A percentile compares a stretch with the other conserved stretches of the same genome.
These are phyloP conservation scores for Casaregolazyma suthepensis DNA, from an alignment of 1,139 yeast species.

Conservation along the genomic window DNA sequence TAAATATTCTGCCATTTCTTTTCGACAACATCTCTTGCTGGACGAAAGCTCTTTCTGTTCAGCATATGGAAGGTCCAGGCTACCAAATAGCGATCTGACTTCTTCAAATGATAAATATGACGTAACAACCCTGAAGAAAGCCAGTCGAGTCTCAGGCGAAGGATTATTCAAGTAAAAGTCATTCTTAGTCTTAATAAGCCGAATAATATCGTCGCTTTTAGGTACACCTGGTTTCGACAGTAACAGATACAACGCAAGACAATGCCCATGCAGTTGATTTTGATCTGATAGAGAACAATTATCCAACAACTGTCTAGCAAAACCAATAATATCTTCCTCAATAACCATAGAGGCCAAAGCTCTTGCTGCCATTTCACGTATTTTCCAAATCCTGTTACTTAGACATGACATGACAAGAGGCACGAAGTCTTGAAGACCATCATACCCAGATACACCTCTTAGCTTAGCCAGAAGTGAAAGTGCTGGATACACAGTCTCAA, in stretches of 20 bases:
- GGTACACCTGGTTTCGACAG: neutral
- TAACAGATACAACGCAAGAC: constrained; percentile 39
- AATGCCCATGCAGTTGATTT: constrained; percentile 53
- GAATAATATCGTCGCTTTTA: neutral
- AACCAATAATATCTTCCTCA: constrained; percentile 27
- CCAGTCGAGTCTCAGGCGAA: constrained; percentile 34
- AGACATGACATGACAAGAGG: constrained; percentile 44
- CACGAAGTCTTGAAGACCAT: constrained; percentile 46
- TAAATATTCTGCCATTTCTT: constrained; percentile 31
- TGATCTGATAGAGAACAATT: constrained; percentile 25
- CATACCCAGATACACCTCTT: constrained; percentile 51
- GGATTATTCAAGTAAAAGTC: constrained; percentile 28
- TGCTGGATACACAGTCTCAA: constrained; percentile 67
- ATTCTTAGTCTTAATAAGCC: neutral
- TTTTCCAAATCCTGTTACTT: constrained; percentile 60
- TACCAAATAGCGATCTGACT: constrained; percentile 1
- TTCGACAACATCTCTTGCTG: constrained; percentile 28
- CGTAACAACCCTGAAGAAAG: constrained; percentile 33
- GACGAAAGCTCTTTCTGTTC: constrained; percentile 7
- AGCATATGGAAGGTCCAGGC: neutral
- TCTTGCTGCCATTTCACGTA: constrained; percentile 79
- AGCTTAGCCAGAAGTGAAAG: constrained; percentile 65
- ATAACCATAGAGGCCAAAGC: constrained; percentile 51
- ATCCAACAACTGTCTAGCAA: constrained; percentile 16
- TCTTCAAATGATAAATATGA: constrained; percentile 6